Conservation (phyloP, 2,329 filamentous ascomycete species). For the Colletotrichum gloeosporioides region DNA sequence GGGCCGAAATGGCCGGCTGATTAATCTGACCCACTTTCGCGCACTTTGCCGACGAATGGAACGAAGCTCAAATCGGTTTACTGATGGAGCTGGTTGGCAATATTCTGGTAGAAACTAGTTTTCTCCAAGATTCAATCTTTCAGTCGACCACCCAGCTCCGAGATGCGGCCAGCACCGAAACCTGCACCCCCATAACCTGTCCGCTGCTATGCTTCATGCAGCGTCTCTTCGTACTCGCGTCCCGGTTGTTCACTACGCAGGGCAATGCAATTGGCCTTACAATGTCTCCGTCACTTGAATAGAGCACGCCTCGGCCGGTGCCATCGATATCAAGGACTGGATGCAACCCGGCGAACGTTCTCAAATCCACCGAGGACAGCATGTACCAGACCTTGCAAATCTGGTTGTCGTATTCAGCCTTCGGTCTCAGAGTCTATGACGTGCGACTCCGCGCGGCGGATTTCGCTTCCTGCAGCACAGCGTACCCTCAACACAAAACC, state of each 20-base stretch:
- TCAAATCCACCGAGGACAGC: not conserved
- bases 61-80: slow-evolving; percentile 4
- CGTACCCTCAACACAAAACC: not conserved
- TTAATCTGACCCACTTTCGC: slow-evolving; percentile 5
- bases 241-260: slow-evolving; percentile 1
- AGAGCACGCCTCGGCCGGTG: slow-evolving; percentile 23
- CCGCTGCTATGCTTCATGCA: slow-evolving; percentile 15
- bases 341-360: not conserved
- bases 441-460: not conserved
- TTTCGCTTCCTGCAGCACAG: not conserved
- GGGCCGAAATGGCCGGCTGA: not conserved
- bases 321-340: slow-evolving; percentile 6
- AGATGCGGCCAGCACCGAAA: slow-evolving; percentile 1
- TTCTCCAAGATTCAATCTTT: not conserved
- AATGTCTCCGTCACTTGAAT: slow-evolving; percentile 26
- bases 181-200: not conserved
- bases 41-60: not conserved
- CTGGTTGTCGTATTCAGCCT: not conserved
- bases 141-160: not conserved
- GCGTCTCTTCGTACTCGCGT: not conserved
- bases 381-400: not conserved
- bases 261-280: slow-evolving; percentile 24
- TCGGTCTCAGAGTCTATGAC: not conserved
- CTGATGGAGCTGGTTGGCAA: not conserved
- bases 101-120: not conserved